A percentile compares a stretch with the other conserved stretches of the same genome.
Conservation (phyloP, 805 yeast species). For the Metschnikowia baotianmanensis region DNA sequence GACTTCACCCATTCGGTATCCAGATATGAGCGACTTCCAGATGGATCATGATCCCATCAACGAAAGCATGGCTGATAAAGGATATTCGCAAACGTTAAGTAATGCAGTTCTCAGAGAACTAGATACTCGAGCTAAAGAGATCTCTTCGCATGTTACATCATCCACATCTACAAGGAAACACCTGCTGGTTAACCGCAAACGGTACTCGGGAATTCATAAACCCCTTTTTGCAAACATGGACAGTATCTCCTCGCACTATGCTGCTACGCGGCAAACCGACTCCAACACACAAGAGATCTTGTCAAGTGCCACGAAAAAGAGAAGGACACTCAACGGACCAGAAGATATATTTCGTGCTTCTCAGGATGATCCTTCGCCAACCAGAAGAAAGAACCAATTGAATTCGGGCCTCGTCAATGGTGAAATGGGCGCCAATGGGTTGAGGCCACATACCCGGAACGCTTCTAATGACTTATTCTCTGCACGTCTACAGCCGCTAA, state of each 20-base stretch:
- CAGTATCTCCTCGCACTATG: slow-evolving; percentile 47
- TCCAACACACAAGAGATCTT: slow-evolving; percentile 1
- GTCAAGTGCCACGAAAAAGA: slow-evolving; percentile 31
- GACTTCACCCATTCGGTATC: slow-evolving; percentile 16
- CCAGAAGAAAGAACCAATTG: slow-evolving; percentile 7
- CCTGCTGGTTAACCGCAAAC: slow-evolving; percentile 17
- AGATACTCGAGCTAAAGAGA: slow-evolving; percentile 20
- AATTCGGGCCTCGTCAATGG: neutral
- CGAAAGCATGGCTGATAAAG: slow-evolving; percentile 18
- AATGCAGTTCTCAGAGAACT: slow-evolving; percentile 18
- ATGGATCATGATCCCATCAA: slow-evolving; percentile 11
- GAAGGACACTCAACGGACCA: slow-evolving; percentile 40
- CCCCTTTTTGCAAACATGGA: slow-evolving; percentile 44
- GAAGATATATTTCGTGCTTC: slow-evolving; percentile 30
- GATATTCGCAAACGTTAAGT: slow-evolving; percentile 21
- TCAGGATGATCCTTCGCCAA: slow-evolving; percentile 17
- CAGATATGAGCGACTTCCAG: slow-evolving; percentile 17
- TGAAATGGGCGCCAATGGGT: neutral
- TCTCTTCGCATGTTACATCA: slow-evolving; percentile 11
- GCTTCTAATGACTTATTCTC: slow-evolving; percentile 7
- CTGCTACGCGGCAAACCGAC: slow-evolving; percentile 29
- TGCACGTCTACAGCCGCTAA: slow-evolving; percentile 7
- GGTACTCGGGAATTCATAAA: slow-evolving; percentile 34
- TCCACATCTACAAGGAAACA: slow-evolving; percentile 2
- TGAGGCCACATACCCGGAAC: slow-evolving; percentile 1